phyloP scores from a whole-genome alignment of 306 rosid genomes.

The Luffa aegyptiaca region DNA sequence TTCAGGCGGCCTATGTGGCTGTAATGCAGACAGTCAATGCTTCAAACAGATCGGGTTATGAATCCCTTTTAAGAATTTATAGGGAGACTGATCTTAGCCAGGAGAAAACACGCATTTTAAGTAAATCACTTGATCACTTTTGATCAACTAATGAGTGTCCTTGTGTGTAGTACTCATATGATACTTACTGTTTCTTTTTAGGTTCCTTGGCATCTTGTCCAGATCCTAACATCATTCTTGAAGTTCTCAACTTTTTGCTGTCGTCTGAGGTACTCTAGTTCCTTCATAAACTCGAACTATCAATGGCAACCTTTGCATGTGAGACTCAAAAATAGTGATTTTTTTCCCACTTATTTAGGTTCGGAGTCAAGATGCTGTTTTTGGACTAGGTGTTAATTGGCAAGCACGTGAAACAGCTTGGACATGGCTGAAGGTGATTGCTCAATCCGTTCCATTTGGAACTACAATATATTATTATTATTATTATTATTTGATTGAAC shows the following conservation, averaged over 20 bases:
- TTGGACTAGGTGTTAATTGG: conserved; percentile 43
- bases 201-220: conserved; percentile 33
- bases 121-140: conserved; percentile 26
- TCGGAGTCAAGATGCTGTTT: conserved; percentile 76
- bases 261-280: conserved; percentile 25
- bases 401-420: conserved; percentile 83
- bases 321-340: conserved; percentile 17
- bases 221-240: conserved; percentile 33
- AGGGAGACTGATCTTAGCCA: conserved; percentile 79
- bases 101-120: conserved; percentile 81
- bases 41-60: conserved; percentile 51
- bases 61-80: conserved; percentile 66
- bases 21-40: conserved; percentile 54
- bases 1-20: conserved; percentile 82
- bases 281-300: not conserved
- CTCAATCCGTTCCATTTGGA: not conserved
- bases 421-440: conserved; percentile 72
- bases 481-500: not conserved
- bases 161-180: not conserved
- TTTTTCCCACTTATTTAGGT: conserved; percentile 32
- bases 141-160: not conserved
- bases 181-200: conserved; percentile 11
- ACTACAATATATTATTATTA: not conserved
- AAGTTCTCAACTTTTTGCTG: conserved; percentile 36
- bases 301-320: conserved; percentile 2